Evolutionary conservation across 2,329 filamentous ascomycete genomes (phyloP), one percentile per base, ranked within the genome.

Genomic region (Amphichorda felina): DNA sequence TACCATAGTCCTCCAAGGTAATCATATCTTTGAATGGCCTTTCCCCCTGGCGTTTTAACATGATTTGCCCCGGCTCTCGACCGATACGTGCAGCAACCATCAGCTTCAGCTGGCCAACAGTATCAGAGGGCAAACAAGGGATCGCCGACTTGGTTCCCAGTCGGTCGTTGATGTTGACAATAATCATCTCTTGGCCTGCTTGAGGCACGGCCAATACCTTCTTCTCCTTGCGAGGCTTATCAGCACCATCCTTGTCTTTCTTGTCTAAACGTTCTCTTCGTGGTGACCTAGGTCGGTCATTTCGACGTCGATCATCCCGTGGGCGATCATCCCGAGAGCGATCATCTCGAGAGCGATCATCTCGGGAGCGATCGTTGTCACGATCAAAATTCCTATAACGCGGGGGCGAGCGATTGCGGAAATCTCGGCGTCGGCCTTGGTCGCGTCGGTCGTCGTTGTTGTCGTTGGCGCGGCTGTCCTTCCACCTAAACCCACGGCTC

Each of bases 61-160:
- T 68, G 43, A 96, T 94, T 61, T 95, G 86, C 51, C 89, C 83
- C 30, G 88, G 82, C 47, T 93, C 80, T 25, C 89, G 75, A 2
- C 89, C 89, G 48, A 95, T 93, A 42, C 82, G 75, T 28, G 84
- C 84, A 4, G 88, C 88, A 17, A 95, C 87, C 68, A 93, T 81
- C 32, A 87, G 79, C 62, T 95, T 95, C 63, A 95, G 86, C 41
- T 88, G 71, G 43, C 79, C 80, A 44, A 95, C 79, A 7, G 79
- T 79, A 60, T 96, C 89, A 3, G 77, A 82, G 1, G 84, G 79
- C 38, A 94, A 66, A 54, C 88, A 95, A 0, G 89, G 89, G 43
- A 96, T 91, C 35, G 84, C 82, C 13, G 88, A 85, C 51, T 94
- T 94, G n/a, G 89, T 95, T 10, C 89, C 89, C 25, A 96, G 65